A percentile compares a stretch with the other conserved stretches of the same genome.
Evolutionary conservation across 176 grass and related monocot genomes (phyloP).

Genomic region (Bothriochloa decipiens): DNA sequence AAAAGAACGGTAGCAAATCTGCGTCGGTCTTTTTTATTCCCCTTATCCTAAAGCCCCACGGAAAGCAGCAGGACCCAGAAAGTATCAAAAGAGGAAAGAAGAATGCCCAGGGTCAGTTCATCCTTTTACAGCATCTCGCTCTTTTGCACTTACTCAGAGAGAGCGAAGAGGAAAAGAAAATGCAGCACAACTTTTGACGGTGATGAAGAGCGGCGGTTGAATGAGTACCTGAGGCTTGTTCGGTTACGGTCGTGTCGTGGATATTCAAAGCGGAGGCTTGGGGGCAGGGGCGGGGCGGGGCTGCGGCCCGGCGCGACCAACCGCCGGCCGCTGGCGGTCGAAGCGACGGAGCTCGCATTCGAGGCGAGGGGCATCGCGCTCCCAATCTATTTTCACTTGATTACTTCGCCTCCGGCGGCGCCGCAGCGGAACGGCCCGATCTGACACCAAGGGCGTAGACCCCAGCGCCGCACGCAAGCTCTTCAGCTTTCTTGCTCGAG

Average conservation of each 20-base stretch:
- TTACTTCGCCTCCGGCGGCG: background rate
- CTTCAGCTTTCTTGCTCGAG: background rate
- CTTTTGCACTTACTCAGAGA: background rate
- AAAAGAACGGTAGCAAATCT: background rate
- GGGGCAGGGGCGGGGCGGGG: background rate
- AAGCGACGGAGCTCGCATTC: background rate
- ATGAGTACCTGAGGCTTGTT: constrained; percentile 5
- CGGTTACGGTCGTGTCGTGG: background rate
- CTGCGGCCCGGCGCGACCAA: background rate
- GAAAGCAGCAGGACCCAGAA: constrained; percentile 26
- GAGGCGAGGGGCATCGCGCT: background rate
- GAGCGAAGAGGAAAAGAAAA: background rate
- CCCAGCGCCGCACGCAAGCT: background rate
- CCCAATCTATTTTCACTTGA: background rate
- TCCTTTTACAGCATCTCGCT: constrained; percentile 4
- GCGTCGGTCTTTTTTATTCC: background rate
- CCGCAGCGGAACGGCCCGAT: constrained; percentile 6
- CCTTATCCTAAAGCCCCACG: constrained; percentile 8
- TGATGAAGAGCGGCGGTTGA: background rate
- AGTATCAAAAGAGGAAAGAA: background rate
- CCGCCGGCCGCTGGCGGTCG: background rate
- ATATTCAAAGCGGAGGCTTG: too few relatives aligned
- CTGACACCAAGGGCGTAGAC: background rate
- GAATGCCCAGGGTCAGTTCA: background rate
- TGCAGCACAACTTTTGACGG: constrained; percentile 25